phyloP scores from a whole-genome alignment of 2,329 filamentous ascomycete genomes.

The Clonostachys rosea region DNA sequence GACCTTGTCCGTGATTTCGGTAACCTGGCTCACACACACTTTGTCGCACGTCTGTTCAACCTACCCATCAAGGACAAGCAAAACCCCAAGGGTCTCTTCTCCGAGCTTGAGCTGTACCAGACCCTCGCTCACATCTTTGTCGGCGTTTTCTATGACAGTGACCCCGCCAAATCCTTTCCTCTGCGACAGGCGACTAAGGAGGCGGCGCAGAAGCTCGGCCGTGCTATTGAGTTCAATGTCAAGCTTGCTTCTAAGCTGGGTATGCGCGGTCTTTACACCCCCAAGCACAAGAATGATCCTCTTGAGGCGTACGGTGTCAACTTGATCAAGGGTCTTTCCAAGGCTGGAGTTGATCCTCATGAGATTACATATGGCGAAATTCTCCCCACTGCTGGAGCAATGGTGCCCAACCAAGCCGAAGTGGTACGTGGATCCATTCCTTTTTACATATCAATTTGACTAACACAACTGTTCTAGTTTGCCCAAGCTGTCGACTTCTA shows the following conservation, averaged over 20 bases:
- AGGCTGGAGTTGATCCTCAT: constrained; percentile 54
- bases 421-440: constrained; percentile 37
- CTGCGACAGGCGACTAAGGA: constrained; percentile 54
- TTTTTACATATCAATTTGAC: constrained; percentile 8
- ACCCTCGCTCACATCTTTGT: constrained; percentile 62
- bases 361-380: constrained; percentile 71
- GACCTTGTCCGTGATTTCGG: constrained; percentile 69
- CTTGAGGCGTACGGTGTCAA: constrained; percentile 61
- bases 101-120: constrained; percentile 52
- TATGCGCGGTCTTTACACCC: constrained; percentile 43
- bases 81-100: constrained; percentile 54
- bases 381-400: constrained; percentile 60
- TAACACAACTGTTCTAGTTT: constrained; percentile 39
- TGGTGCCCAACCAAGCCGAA: constrained; percentile 68
- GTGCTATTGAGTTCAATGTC: constrained; percentile 59
- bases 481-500: constrained; percentile 72
- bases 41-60: constrained; percentile 58
- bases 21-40: constrained; percentile 62
- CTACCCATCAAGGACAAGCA: constrained; percentile 61
- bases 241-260: constrained; percentile 44
- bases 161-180: constrained; percentile 63
- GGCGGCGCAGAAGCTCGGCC: constrained; percentile 53
- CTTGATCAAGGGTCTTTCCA: constrained; percentile 60
- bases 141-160: constrained; percentile 61
- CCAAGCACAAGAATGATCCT: constrained; percentile 42